These are phyloP conservation scores for Mortierella sp. DNA, from an alignment of 371 early-diverging fungal genomes.

Conservation along the genomic window DNA sequence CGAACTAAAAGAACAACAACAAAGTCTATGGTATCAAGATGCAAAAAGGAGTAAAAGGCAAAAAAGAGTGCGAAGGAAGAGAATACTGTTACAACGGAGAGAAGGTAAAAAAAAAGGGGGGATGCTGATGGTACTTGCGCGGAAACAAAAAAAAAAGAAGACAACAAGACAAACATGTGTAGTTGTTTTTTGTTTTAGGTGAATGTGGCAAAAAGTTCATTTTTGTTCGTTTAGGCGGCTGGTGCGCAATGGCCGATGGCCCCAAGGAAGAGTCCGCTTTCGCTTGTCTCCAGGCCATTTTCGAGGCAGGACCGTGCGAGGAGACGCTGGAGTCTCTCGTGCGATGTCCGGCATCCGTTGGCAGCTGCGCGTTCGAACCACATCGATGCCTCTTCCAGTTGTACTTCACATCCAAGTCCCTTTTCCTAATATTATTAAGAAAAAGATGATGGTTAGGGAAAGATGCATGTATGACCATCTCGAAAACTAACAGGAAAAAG, in stretches of 20 bases:
- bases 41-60: slow-evolving; percentile 5
- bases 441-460: not conserved
- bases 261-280: slow-evolving; percentile 57
- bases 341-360: slow-evolving; percentile 67
- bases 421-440: slow-evolving; percentile 62
- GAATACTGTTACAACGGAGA: not conserved
- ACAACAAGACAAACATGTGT: not conserved
- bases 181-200: not conserved
- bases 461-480: not conserved
- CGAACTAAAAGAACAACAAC: not conserved
- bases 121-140: slow-evolving; percentile 14
- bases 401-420: slow-evolving; percentile 75
- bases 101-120: no score
- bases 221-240: slow-evolving; percentile 58
- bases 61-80: not conserved
- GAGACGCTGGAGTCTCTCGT: slow-evolving; percentile 65
- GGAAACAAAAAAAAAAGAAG: not conserved
- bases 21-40: slow-evolving; percentile 12
- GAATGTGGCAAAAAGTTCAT: not conserved
- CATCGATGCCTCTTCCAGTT: slow-evolving; percentile 69
- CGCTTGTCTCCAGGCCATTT: slow-evolving; percentile 55
- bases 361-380: slow-evolving; percentile 81
- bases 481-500: not conserved
- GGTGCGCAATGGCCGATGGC: slow-evolving; percentile 68
- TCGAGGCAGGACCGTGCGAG: slow-evolving; percentile 64